Evolutionary conservation across 768 basidiomycete species (phyloP).

Genomic region (Leccinum disarticulatum): DNA sequence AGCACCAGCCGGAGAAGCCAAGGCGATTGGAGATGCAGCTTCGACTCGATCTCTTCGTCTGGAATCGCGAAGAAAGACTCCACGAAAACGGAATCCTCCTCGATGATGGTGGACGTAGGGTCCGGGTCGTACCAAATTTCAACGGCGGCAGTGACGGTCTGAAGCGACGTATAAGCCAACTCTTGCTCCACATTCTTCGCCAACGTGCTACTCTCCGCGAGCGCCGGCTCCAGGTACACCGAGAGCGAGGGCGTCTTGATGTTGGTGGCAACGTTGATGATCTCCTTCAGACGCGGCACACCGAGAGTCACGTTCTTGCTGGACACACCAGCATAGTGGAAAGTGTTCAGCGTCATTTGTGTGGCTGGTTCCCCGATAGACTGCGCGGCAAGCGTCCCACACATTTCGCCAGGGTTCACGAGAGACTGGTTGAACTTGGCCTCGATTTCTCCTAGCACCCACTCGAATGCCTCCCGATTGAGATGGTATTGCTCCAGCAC

Average conservation of each 20-base stretch:
- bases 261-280: conserved; percentile 97
- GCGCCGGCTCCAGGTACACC: conserved; percentile 79
- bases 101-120: conserved; percentile 88
- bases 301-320: conserved; percentile 99
- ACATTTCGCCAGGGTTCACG: conserved; percentile 97
- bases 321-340: conserved; percentile 99
- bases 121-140: conserved; percentile 99
- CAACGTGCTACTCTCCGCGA: conserved; percentile 55
- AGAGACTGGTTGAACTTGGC: conserved; percentile 93
- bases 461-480: conserved; percentile 93
- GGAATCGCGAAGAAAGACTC: conserved; percentile 99
- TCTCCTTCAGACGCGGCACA: conserved; percentile 98
- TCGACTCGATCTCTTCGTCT: conserved; percentile 91
- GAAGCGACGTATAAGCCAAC: conserved; percentile 88
- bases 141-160: conserved; percentile 91
- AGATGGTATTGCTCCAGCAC: conserved; percentile 89
- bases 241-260: conserved; percentile 98
- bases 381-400: conserved; percentile 95
- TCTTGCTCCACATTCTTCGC: conserved; percentile 93
- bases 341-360: conserved; percentile 99
- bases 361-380: conserved; percentile 99
- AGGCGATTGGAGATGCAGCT: conserved; percentile 88
- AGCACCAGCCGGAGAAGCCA: conserved; percentile 97
- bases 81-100: conserved; percentile 93
- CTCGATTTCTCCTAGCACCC: conserved; percentile 95